A percentile compares a stretch with the other conserved stretches of the same genome.
phyloP scores from a whole-genome alignment of 2,329 filamentous ascomycete genomes.

The Botrytis porri region DNA sequence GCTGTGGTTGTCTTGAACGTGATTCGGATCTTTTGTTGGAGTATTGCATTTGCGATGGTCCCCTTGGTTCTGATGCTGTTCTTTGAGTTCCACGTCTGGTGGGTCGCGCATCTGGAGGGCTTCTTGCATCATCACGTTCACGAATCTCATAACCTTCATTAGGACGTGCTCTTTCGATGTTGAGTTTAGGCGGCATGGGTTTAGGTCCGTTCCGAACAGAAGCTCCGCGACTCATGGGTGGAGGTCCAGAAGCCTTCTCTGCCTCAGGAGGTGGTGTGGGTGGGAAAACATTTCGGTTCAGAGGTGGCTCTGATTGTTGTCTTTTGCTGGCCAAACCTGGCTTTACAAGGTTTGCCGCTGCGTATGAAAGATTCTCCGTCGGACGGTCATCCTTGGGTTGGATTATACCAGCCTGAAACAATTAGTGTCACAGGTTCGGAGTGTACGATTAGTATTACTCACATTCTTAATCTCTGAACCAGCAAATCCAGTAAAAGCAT shows the following conservation, averaged over 20 bases:
- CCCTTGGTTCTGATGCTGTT: slow-evolving; percentile 51
- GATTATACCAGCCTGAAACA: slow-evolving; percentile 47
- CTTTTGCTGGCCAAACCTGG: slow-evolving; percentile 75
- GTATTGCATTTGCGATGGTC: slow-evolving; percentile 39
- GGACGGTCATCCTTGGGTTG: slow-evolving; percentile 75
- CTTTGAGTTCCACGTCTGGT: slow-evolving; percentile 44
- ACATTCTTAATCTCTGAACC: slow-evolving; percentile 76
- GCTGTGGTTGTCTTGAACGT: slow-evolving; percentile 21
- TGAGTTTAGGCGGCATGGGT: slow-evolving; percentile 60
- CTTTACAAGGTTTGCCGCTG: slow-evolving; percentile 89
- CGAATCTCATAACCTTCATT: slow-evolving; percentile 42
- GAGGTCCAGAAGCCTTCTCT: slow-evolving; percentile 53
- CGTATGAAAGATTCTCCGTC: slow-evolving; percentile 81
- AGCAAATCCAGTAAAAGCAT: slow-evolving; percentile 78
- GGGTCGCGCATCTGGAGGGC: slow-evolving; percentile 37
- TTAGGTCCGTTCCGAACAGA: slow-evolving; percentile 62
- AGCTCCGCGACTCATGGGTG: slow-evolving; percentile 49
- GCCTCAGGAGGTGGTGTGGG: slow-evolving; percentile 97
- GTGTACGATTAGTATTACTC: slow-evolving; percentile 35
- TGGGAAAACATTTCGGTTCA: slow-evolving; percentile 80
- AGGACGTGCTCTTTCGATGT: slow-evolving; percentile 55
- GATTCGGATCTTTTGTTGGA: slow-evolving; percentile 37
- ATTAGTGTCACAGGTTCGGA: slow-evolving; percentile 23
- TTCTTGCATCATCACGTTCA: slow-evolving; percentile 31
- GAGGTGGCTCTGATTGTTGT: slow-evolving; percentile 81